A percentile compares a stretch with the other conserved stretches of the same genome.
Evolutionary conservation across 441 rosid genomes (phyloP).

Genomic region (Codiaeum variegatum): DNA sequence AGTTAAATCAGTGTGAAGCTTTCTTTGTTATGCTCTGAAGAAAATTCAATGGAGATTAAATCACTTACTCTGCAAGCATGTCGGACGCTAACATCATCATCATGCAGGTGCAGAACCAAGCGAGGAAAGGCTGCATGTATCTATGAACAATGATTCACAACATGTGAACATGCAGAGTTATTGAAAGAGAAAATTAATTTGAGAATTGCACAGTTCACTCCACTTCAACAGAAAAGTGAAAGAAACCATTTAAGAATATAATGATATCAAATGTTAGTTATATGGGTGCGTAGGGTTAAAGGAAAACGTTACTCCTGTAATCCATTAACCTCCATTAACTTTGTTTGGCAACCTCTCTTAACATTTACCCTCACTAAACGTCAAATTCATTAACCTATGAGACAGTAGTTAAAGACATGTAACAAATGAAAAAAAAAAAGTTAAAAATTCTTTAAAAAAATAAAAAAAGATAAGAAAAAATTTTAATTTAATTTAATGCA

Average conservation of each 20-base stretch:
- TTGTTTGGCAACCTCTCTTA: no score
- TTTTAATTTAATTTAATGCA: no score
- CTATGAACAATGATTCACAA: slow-evolving; percentile 35
- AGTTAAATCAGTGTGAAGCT: slow-evolving; percentile 16
- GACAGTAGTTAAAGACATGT: no score
- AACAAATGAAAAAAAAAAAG: not conserved
- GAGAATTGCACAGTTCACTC: not conserved
- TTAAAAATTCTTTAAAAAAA: no score
- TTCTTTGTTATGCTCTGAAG: slow-evolving; percentile 19
- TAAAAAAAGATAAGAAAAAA: no score
- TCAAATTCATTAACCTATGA: no score
- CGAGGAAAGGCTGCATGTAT: slow-evolving; percentile 82
- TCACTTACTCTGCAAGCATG: slow-evolving; percentile 79
- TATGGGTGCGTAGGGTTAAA: no score
- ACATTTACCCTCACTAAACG: no score
- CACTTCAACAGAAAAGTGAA: slow-evolving; percentile 1
- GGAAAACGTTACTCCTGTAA: no score
- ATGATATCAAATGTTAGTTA: not conserved
- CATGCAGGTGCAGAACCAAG: slow-evolving; percentile 76
- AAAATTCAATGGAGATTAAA: slow-evolving; percentile 10
- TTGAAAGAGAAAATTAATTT: slow-evolving; percentile 1
- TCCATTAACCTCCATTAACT: no score
- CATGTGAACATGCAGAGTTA: slow-evolving; percentile 11
- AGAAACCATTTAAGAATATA: not conserved
- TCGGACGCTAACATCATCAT: slow-evolving; percentile 69